These are phyloP conservation scores for Diaporthe capsici DNA, from an alignment of 2,329 filamentous ascomycete species.

Conservation along the genomic window DNA sequence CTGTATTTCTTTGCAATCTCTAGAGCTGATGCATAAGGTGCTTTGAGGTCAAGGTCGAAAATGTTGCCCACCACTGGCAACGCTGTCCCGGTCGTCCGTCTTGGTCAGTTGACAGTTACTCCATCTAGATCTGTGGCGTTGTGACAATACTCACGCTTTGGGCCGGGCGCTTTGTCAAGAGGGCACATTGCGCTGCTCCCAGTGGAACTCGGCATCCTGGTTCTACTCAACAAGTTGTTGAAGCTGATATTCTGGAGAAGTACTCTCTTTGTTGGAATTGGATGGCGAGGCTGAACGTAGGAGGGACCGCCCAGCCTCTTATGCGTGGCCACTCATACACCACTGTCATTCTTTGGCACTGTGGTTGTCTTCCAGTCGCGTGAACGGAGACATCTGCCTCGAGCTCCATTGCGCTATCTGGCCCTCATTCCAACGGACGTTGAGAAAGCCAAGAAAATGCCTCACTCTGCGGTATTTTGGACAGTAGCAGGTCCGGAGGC, in stretches of 20 bases:
- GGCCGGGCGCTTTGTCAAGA: background rate
- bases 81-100: background rate
- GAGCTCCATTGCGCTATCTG: background rate
- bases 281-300: background rate
- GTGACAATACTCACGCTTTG: background rate
- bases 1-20: constrained; percentile 4
- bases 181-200: background rate
- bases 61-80: background rate
- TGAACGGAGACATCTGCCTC: background rate
- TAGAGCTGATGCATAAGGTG: background rate
- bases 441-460: background rate
- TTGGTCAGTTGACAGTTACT: background rate
- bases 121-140: background rate
- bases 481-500: background rate
- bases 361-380: background rate
- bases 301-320: background rate
- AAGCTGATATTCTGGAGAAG: background rate
- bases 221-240: background rate
- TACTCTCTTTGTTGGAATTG: background rate
- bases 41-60: background rate
- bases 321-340: background rate
- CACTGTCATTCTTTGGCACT: background rate
- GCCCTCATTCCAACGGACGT: background rate
- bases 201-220: background rate
- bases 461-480: constrained; percentile 2